phyloP scores from a whole-genome alignment of 78 protist species.

The Anaeramoeba flamelloides region DNA sequence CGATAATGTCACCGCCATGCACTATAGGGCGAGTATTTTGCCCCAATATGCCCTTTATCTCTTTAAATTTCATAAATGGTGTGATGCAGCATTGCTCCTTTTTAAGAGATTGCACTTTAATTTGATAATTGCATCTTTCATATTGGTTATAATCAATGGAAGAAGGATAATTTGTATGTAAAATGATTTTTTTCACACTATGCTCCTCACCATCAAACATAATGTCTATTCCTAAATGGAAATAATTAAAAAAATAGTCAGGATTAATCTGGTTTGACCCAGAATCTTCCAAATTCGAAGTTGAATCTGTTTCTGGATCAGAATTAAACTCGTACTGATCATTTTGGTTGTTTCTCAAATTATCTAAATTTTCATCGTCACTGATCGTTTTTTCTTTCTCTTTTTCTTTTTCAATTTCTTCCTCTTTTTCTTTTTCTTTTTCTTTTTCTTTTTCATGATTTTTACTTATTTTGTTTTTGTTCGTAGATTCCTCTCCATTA shows the following conservation, averaged over 20 bases:
- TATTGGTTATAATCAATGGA: slow-evolving; percentile 50
- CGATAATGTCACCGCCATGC: background rate
- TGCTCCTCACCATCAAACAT: slow-evolving; percentile 50
- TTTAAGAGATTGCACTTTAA: background rate
- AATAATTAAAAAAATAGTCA: slow-evolving; percentile 69
- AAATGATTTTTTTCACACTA: slow-evolving; percentile 50
- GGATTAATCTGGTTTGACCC: too few species aligned
- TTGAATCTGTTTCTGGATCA: too few species aligned
- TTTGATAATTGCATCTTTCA: background rate
- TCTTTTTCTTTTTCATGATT: too few species aligned
- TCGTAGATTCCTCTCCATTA: too few species aligned
- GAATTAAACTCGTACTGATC: too few species aligned
- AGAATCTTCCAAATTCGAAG: too few species aligned
- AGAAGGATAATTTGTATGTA: slow-evolving; percentile 63
- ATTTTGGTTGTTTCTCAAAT: too few species aligned
- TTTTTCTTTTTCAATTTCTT: too few species aligned
- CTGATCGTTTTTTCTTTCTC: too few species aligned
- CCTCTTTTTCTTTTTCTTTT: too few species aligned
- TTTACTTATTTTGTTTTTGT: too few species aligned
- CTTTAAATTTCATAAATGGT: background rate
- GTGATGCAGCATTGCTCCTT: background rate
- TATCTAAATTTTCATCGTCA: too few species aligned
- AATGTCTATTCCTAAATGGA: slow-evolving; percentile 56
- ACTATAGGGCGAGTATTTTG: background rate
- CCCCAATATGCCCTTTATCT: background rate